Conservation (phyloP, 495 filamentous ascomycete species). For the Tuber microsphaerosporum region DNA sequence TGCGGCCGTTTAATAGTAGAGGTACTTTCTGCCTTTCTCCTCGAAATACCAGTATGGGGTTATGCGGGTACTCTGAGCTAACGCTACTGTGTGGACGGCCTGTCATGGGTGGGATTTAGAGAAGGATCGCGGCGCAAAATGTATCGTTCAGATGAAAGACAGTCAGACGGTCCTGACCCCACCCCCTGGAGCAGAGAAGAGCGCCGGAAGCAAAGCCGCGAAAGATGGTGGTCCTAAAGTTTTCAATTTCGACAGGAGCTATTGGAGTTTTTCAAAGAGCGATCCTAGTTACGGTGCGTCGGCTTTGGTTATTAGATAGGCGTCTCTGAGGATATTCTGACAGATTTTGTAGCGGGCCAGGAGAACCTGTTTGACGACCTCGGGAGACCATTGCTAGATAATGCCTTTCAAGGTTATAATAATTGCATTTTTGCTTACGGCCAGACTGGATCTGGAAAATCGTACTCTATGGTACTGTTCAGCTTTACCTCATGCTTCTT, state of each 20-base stretch:
- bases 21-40: slow-evolving; percentile 51
- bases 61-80: slow-evolving; percentile 24
- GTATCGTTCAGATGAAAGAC: slow-evolving; percentile 94
- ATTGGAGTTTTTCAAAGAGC: slow-evolving; percentile 90
- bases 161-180: slow-evolving; percentile 80
- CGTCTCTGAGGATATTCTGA: slow-evolving; percentile 13
- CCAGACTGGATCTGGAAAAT: slow-evolving; percentile 97
- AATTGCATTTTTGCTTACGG: slow-evolving; percentile 99
- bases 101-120: slow-evolving; percentile 42
- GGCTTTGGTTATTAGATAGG: slow-evolving; percentile 5
- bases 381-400: slow-evolving; percentile 85
- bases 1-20: slow-evolving; percentile 85
- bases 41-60: slow-evolving; percentile 16
- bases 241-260: slow-evolving; percentile 93
- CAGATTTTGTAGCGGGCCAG: slow-evolving; percentile 56
- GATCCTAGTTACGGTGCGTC: slow-evolving; percentile 62
- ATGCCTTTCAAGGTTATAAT: slow-evolving; percentile 98
- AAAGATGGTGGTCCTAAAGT: slow-evolving; percentile 69
- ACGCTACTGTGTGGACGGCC: not conserved
- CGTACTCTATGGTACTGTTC: slow-evolving; percentile 74
- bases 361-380: slow-evolving; percentile 81
- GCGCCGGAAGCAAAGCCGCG: slow-evolving; percentile 51
- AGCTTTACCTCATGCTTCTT: not conserved
- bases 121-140: slow-evolving; percentile 90
- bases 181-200: slow-evolving; percentile 54